A percentile compares a stretch with the other conserved stretches of the same genome.
phyloP scores from a whole-genome alignment of 352 stramenopile species.

The Phytophthora ohioensis region DNA sequence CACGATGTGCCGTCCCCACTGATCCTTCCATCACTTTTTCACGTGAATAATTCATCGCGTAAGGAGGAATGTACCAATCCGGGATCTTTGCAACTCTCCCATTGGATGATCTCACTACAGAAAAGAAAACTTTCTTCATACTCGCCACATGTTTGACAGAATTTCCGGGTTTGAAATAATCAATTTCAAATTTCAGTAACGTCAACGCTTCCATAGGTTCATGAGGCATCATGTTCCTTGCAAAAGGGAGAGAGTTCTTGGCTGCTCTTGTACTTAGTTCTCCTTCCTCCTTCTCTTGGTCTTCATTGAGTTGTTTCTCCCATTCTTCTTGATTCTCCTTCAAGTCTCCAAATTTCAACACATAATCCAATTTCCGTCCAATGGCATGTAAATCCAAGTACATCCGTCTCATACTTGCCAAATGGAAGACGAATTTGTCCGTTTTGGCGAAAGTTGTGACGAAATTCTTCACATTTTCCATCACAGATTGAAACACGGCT shows the following conservation, averaged over 20 bases:
- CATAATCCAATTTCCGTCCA: constrained; percentile 10
- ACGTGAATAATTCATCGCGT: constrained; percentile 29
- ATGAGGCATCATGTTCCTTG: constrained; percentile 35
- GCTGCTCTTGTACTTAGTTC: constrained; percentile 21
- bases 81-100: constrained; percentile 43
- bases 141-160: constrained; percentile 34
- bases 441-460: constrained; percentile 28
- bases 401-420: constrained; percentile 37
- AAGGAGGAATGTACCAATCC: constrained; percentile 37
- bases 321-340: constrained; percentile 5
- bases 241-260: constrained; percentile 43
- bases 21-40: constrained; percentile 16
- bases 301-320: constrained; percentile 8
- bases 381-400: constrained; percentile 22
- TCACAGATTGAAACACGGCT: constrained; percentile 6
- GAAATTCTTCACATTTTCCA: constrained; percentile 9
- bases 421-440: constrained; percentile 27
- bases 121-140: constrained; percentile 50
- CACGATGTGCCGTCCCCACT: constrained; percentile 21
- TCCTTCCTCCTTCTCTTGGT: constrained; percentile 24
- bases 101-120: constrained; percentile 42
- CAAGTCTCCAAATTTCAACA: constrained; percentile 12
- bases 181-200: constrained; percentile 47
- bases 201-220: constrained; percentile 48
- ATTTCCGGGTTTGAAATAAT: constrained; percentile 39